Evolutionary conservation across 2,329 filamentous ascomycete species (phyloP), one percentile per base, ranked within the genome.

Genomic region (Cucurbitaria berberidis): DNA sequence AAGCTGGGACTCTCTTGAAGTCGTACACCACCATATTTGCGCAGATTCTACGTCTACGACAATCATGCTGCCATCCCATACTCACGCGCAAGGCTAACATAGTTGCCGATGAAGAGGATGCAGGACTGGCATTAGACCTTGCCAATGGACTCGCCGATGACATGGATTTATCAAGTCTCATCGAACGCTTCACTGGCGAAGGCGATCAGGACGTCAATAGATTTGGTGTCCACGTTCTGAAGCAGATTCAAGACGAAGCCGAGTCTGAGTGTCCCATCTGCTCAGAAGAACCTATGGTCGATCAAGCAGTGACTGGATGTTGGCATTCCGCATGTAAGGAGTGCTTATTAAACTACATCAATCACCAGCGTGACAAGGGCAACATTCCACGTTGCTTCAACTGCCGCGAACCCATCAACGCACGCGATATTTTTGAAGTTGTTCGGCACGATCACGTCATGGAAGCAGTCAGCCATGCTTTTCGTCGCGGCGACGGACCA

Each of bases 311-410:
- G 1, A 98, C 95, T 0, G 91, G 91, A 0, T 99, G 95, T 76
- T 99, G 95, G 92, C 95, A 99, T 74, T 96, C 91, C 29, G 93
- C 95, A 0, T 99, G 95, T 79, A 96, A 95, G 76, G 89, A 90
- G 57, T 99, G 95, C 66, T 78, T 98, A n/a, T 79, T 96, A 1
- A 87, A 91, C 63, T 96, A 91, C 64, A 96, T 99, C 68, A 86
- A 89, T 58, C 92, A 96, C 67, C 89, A 96, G 72, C 88, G 83
- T 4, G 87, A 91, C 62, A 91, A 89, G 53, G 86, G 87, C 38
- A 84, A 90, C 44, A 74, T 89, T 0, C 89, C 95, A 1, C 85
- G 88, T 9, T 99, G 95, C 75, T 96, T 96, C 78, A 93, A 89
- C 61, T 99, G 95, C 71, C 89, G 95, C 27, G 89, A 91, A 63